A percentile compares a stretch with the other conserved stretches of the same genome.
phyloP scores from a whole-genome alignment of 2,329 filamentous ascomycete species.

The Neonectria punicea region DNA sequence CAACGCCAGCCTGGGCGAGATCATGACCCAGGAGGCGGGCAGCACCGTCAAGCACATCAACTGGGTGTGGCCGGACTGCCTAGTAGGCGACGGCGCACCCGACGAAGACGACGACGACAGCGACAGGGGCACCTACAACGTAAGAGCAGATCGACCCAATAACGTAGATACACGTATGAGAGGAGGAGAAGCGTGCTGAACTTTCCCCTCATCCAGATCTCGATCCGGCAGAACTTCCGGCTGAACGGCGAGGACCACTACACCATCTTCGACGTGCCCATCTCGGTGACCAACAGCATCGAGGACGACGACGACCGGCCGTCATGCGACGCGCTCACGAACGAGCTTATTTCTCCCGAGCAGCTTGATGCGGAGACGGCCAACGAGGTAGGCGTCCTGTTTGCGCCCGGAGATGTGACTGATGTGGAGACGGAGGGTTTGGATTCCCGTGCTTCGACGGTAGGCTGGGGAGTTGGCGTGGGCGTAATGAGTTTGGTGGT shows the following conservation, averaged over 20 bases:
- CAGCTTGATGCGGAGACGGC: slow-evolving; percentile 56
- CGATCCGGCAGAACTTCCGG: slow-evolving; percentile 76
- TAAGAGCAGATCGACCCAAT: slow-evolving; percentile 41
- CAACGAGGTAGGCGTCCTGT: slow-evolving; percentile 58
- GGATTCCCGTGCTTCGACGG: slow-evolving; percentile 20
- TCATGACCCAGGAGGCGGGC: slow-evolving; percentile 70
- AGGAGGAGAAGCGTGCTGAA: slow-evolving; percentile 12
- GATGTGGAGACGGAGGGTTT: slow-evolving; percentile 47
- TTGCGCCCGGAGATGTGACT: slow-evolving; percentile 63
- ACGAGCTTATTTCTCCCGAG: slow-evolving; percentile 59
- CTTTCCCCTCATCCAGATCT: slow-evolving; percentile 59
- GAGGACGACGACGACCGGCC: slow-evolving; percentile 52
- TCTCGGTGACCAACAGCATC: slow-evolving; percentile 75
- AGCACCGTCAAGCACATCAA: slow-evolving; percentile 80
- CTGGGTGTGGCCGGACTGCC: slow-evolving; percentile 77
- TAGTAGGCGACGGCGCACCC: slow-evolving; percentile 69
- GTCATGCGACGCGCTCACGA: slow-evolving; percentile 62
- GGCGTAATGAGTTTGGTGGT: slow-evolving; percentile 10
- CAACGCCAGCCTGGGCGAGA: slow-evolving; percentile 62
- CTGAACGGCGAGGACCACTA: slow-evolving; percentile 73
- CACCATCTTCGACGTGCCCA: slow-evolving; percentile 77
- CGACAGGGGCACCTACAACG: slow-evolving; percentile 70
- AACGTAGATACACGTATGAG: neutral
- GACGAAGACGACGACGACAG: slow-evolving; percentile 51
- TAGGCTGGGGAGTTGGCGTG: slow-evolving; percentile 3